Evolutionary conservation across 1,284 basidiomycete species (phyloP), one percentile per base, ranked within the genome.

Genomic region (Rugosomyces carneus): DNA sequence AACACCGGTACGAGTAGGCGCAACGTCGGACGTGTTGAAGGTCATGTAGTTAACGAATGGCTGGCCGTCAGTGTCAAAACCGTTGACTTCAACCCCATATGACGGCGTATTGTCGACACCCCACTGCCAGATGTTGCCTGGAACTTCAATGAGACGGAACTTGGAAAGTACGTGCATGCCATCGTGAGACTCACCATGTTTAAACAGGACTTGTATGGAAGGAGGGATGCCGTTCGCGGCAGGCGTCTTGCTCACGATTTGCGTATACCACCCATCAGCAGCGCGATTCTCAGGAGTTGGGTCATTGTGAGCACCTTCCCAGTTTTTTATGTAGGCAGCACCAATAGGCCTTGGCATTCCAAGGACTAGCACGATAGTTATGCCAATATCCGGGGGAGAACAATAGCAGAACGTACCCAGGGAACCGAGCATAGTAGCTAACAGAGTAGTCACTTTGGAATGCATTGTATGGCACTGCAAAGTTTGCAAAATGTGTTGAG

Each of bases 231-330:
- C 51, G 29, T 49, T 52, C n/a, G 38, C 39, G 13, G 51, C 51
- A 42, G 51, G 10, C 5, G 41, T 47, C 27, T 44, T 44, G n/a
- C 48, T 45, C 37, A 52, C 44, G 20, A 49, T 32, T 32, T 52
- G 51, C 1, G 48, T 47, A 35, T 52, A 52, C 48, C 48, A 52
- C 48, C 51, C 49, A 29, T 52, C 45, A n/a, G 49, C 42, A n/a
- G 48, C 51, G 16, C 42, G 41, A 18, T 52, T 52, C 3, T 41
- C 38, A 10, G 39, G n/a, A 6, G 41, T 3, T 9, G 42, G 42
- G 20, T 52, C 51, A 16, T 49, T 52, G 29, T 52, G 51, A 9
- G 51, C 24, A 13, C 51, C 51, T 36, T 52, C 51, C 51, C 51
- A 52, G 16, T 52, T 52, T 15, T 21, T 20, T 19, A 45, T 24